These are phyloP conservation scores for Cyclocybe cylindracea DNA, from an alignment of 768 basidiomycete genomes.

Conservation along the genomic window DNA sequence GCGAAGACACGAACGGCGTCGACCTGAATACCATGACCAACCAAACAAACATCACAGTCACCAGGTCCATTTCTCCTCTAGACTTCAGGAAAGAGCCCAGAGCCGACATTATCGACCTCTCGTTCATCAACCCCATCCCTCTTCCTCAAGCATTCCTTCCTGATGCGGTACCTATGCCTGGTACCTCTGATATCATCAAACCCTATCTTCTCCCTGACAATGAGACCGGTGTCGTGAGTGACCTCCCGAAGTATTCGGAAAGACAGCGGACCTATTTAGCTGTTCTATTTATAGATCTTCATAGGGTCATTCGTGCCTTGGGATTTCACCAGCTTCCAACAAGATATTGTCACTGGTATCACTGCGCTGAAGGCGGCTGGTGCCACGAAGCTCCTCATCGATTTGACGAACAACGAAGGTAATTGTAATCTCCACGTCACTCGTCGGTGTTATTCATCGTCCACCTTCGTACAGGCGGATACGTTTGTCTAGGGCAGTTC, in stretches of 20 bases:
- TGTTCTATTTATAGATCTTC: slow-evolving; percentile 44
- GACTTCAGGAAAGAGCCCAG: slow-evolving; percentile 28
- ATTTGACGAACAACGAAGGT: slow-evolving; percentile 66
- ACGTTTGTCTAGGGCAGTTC: slow-evolving; percentile 62
- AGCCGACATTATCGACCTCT: slow-evolving; percentile 44
- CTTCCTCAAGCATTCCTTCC: slow-evolving; percentile 52
- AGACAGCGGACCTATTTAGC: too few relatives aligned
- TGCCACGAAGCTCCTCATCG: slow-evolving; percentile 53
- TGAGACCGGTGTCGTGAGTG: slow-evolving; percentile 58
- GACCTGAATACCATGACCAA: slow-evolving; percentile 6
- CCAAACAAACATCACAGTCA: slow-evolving; percentile 4
- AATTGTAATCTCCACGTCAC: slow-evolving; percentile 3
- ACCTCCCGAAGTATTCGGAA: too few relatives aligned
- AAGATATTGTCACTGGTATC: slow-evolving; percentile 47
- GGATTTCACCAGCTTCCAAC: slow-evolving; percentile 53
- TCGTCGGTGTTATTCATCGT: not conserved
- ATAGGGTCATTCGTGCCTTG: slow-evolving; percentile 55
- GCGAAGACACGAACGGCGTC: slow-evolving; percentile 21
- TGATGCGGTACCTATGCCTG: slow-evolving; percentile 41
- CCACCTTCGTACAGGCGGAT: slow-evolving; percentile 44
- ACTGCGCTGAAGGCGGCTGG: slow-evolving; percentile 45
- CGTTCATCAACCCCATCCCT: slow-evolving; percentile 37
- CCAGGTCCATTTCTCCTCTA: not conserved
- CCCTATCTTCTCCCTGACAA: slow-evolving; percentile 56
- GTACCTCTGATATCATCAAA: slow-evolving; percentile 53